Evolutionary conservation across 2,329 filamentous ascomycete species (phyloP).

Genomic region (Paecilomyces variotii): DNA sequence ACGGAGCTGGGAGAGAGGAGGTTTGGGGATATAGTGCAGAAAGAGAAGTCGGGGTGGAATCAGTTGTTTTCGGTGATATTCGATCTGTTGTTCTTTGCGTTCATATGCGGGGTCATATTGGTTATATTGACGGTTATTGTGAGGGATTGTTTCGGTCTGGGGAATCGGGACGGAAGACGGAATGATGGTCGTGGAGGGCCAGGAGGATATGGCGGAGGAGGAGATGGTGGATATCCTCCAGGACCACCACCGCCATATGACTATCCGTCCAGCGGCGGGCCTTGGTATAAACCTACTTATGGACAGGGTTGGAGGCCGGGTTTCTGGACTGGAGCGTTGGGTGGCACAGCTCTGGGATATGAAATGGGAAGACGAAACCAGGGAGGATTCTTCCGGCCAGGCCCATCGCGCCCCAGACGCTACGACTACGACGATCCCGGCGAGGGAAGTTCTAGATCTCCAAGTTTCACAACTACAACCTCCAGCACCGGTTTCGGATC

Average conservation of each 20-base stretch:
- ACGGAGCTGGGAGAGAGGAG: slow-evolving; percentile 67
- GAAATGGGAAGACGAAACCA: slow-evolving; percentile 25
- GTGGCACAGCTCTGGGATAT: slow-evolving; percentile 37
- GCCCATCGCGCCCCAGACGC: slow-evolving; percentile 9
- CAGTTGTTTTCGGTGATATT: not conserved
- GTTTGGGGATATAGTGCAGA: slow-evolving; percentile 51
- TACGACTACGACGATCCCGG: slow-evolving; percentile 16
- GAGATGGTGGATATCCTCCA: slow-evolving; percentile 26
- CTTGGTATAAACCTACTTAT: slow-evolving; percentile 8
- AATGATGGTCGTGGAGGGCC: slow-evolving; percentile 11
- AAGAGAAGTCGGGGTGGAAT: slow-evolving; percentile 19
- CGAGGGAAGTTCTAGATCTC: slow-evolving; percentile 26
- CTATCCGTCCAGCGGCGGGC: slow-evolving; percentile 14
- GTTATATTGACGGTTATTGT: slow-evolving; percentile 19
- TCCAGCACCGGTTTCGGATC: slow-evolving; percentile 40
- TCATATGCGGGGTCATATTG: slow-evolving; percentile 14
- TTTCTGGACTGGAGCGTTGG: slow-evolving; percentile 39
- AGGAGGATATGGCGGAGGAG: slow-evolving; percentile 26
- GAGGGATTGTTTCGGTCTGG: slow-evolving; percentile 15
- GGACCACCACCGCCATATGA: slow-evolving; percentile 36
- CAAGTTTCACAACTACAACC: slow-evolving; percentile 24
- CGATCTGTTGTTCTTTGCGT: slow-evolving; percentile 25
- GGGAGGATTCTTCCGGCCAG: slow-evolving; percentile 9
- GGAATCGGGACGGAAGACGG: slow-evolving; percentile 17
- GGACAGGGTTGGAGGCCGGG: slow-evolving; percentile 36